These are phyloP conservation scores for Epichloe uncinata DNA, from an alignment of 2,329 filamentous ascomycete species.

Conservation along the genomic window DNA sequence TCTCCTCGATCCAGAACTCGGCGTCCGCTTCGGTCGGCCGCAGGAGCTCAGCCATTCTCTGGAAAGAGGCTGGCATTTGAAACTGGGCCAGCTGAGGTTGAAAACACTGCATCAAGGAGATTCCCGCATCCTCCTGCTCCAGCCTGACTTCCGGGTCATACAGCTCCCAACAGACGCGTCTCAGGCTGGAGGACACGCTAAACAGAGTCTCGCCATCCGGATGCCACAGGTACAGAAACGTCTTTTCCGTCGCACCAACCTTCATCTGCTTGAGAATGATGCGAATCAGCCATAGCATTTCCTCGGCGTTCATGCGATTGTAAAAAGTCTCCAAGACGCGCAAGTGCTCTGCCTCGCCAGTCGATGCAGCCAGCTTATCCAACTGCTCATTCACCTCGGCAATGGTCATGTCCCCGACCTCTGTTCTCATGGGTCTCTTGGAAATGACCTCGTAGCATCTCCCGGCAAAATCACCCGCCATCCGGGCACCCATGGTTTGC, in stretches of 20 bases:
- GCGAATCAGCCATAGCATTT: slow-evolving; percentile 86
- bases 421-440: slow-evolving; percentile 64
- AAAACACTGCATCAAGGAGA: slow-evolving; percentile 85
- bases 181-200: slow-evolving; percentile 80
- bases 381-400: slow-evolving; percentile 80
- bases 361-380: slow-evolving; percentile 61
- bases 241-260: slow-evolving; percentile 71
- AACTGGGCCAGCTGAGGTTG: slow-evolving; percentile 92
- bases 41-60: slow-evolving; percentile 61
- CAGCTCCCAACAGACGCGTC: slow-evolving; percentile 90
- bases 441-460: slow-evolving; percentile 77
- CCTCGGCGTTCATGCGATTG: slow-evolving; percentile 79
- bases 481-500: slow-evolving; percentile 43
- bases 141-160: slow-evolving; percentile 60
- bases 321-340: slow-evolving; percentile 78
- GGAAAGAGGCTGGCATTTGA: slow-evolving; percentile 64
- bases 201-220: slow-evolving; percentile 66
- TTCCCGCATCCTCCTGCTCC: slow-evolving; percentile 59
- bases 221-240: slow-evolving; percentile 73
- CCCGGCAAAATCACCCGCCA: slow-evolving; percentile 84
- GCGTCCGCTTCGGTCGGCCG: slow-evolving; percentile 54
- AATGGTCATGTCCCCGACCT: slow-evolving; percentile 68
- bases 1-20: slow-evolving; percentile 95
- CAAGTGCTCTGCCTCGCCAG: slow-evolving; percentile 72
- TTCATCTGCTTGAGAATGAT: slow-evolving; percentile 76